Evolutionary conservation across 306 rosid species (phyloP).

Genomic region (Luffa acutangula): DNA sequence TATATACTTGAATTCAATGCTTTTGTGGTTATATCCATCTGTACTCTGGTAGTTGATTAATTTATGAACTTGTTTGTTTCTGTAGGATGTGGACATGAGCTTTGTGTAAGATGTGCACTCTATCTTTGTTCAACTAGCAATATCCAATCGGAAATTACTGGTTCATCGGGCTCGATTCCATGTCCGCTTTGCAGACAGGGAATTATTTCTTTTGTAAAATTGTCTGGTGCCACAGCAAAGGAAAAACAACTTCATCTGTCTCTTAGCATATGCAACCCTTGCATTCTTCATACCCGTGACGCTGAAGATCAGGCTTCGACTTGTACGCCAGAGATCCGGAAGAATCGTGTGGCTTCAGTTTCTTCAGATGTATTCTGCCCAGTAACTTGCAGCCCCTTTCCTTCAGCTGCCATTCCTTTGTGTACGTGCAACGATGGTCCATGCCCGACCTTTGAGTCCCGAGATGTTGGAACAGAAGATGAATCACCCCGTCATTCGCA

Average conservation of each 20-base stretch:
- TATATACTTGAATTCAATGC: not conserved
- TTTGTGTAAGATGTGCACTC: slow-evolving; percentile 87
- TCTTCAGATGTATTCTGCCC: slow-evolving; percentile 86
- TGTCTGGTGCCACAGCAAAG: slow-evolving; percentile 57
- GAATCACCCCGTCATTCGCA: slow-evolving; percentile 42
- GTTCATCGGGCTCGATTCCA: slow-evolving; percentile 79
- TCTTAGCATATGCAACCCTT: slow-evolving; percentile 73
- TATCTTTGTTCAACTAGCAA: slow-evolving; percentile 84
- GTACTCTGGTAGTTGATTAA: not conserved
- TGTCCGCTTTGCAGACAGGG: slow-evolving; percentile 86
- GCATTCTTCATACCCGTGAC: slow-evolving; percentile 70
- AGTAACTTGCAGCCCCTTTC: slow-evolving; percentile 88
- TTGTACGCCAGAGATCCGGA: slow-evolving; percentile 49
- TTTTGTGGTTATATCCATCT: not conserved
- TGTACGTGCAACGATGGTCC: slow-evolving; percentile 86
- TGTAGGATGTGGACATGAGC: slow-evolving; percentile 87
- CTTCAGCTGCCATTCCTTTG: slow-evolving; percentile 71
- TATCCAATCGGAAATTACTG: slow-evolving; percentile 40
- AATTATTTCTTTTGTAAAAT: slow-evolving; percentile 61
- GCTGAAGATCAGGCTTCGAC: slow-evolving; percentile 38
- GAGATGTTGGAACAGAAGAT: slow-evolving; percentile 43
- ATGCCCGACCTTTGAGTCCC: slow-evolving; percentile 66
- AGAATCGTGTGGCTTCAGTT: slow-evolving; percentile 73
- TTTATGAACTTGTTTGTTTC: not conserved
- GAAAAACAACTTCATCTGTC: slow-evolving; percentile 49